Conservation (phyloP, 495 filamentous ascomycete species). For the Hypomontagnella submonticulosa region DNA sequence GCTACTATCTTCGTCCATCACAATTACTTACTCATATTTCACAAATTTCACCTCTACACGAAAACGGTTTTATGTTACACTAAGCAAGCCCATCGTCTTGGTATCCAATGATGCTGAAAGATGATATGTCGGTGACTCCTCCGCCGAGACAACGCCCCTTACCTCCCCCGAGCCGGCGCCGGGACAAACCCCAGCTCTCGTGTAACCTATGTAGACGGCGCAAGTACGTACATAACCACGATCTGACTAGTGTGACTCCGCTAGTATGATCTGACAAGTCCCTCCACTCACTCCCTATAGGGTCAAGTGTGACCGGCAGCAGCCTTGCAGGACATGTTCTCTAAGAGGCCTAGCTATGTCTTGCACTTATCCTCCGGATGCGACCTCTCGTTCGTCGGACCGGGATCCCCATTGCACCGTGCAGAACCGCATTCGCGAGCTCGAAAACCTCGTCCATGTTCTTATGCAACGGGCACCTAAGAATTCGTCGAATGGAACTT, state of each 20-base stretch:
- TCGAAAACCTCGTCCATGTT: conserved; percentile 43
- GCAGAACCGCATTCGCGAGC: conserved; percentile 44
- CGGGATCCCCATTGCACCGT: conserved; percentile 34
- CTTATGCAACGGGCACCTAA: conserved; percentile 39
- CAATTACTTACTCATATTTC: not conserved
- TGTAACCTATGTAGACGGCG: conserved; percentile 48
- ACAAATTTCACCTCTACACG: not conserved
- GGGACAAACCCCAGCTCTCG: conserved; percentile 52
- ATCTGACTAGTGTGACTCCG: not conserved
- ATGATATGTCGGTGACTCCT: conserved; percentile 22
- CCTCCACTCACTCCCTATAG: conserved; percentile 7
- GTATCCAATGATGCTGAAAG: conserved; percentile 25
- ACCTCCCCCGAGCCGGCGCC: conserved; percentile 43
- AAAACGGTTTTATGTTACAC: not conserved
- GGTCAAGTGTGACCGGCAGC: conserved; percentile 48
- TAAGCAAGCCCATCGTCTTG: not conserved
- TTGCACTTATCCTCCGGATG: conserved; percentile 46
- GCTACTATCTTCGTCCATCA: not conserved
- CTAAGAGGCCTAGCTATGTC: conserved; percentile 45
- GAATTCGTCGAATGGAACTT: conserved; percentile 19
- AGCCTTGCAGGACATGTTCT: conserved; percentile 49
- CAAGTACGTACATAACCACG: conserved; percentile 40
- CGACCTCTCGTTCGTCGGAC: conserved; percentile 25
- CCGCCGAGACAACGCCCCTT: conserved; percentile 38
- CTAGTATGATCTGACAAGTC: not conserved